phyloP scores from a whole-genome alignment of 495 filamentous ascomycete species.

The Evernia prunastri region DNA sequence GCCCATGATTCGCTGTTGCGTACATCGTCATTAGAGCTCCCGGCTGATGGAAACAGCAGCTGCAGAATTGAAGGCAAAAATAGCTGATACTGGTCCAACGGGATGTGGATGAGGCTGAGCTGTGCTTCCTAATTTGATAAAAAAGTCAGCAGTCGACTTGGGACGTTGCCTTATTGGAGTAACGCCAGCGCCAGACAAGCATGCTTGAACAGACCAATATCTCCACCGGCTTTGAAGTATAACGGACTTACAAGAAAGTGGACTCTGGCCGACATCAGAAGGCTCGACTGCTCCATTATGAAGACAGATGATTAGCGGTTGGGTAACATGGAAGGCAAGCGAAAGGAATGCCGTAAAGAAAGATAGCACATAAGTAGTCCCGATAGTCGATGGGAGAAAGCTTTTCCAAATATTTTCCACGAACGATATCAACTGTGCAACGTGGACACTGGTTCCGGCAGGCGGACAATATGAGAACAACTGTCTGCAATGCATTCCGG shows the following conservation, averaged over 20 bases:
- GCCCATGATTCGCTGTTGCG: slow-evolving; percentile 26
- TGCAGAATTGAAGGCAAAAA: slow-evolving; percentile 79
- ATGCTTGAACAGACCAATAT: not conserved
- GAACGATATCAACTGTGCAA: not conserved
- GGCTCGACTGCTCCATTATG: slow-evolving; percentile 44
- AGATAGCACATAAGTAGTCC: not conserved
- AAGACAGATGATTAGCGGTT: slow-evolving; percentile 17
- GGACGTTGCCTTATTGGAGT: slow-evolving; percentile 4
- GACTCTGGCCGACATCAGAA: slow-evolving; percentile 49
- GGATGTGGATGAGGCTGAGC: slow-evolving; percentile 86
- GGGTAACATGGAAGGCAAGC: not conserved
- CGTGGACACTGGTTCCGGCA: not conserved
- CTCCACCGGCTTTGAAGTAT: not conserved
- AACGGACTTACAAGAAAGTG: slow-evolving; percentile 47
- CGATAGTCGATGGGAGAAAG: not conserved
- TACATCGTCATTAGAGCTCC: slow-evolving; percentile 25
- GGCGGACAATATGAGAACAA: slow-evolving; percentile 18
- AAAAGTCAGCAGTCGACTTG: slow-evolving; percentile 5
- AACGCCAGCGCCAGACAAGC: not conserved
- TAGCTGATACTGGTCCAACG: slow-evolving; percentile 68
- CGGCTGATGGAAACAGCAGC: slow-evolving; percentile 62
- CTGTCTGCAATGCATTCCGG: slow-evolving; percentile 11
- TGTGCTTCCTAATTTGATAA: slow-evolving; percentile 63
- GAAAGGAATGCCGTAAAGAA: not conserved
- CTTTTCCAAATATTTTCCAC: not conserved